Conservation (phyloP, 306 rosid species). For the Corylus heterophylla region DNA sequence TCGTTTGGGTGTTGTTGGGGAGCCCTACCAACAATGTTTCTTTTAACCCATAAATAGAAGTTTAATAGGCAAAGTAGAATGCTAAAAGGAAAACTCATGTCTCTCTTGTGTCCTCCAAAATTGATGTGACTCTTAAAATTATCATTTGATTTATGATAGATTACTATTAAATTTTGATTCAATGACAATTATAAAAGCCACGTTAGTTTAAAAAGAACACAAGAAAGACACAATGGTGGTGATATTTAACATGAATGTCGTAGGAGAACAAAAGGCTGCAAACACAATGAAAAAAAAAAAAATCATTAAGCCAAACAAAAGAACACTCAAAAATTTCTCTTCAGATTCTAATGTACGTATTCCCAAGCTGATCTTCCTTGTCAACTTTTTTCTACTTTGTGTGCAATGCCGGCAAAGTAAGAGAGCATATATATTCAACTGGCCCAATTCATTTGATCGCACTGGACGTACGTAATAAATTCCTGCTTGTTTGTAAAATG, state of each 20-base stretch:
- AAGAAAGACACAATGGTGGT: too few relatives aligned
- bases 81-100: background rate
- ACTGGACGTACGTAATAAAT: background rate
- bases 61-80: background rate
- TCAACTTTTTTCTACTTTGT: constrained; percentile 19
- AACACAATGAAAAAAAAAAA: constrained; percentile 22
- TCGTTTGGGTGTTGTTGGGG: too few relatives aligned
- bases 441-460: constrained; percentile 13
- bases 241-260: too few relatives aligned
- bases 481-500: constrained; percentile 2
- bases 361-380: constrained; percentile 18
- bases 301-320: constrained; percentile 31
- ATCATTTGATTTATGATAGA: too few relatives aligned
- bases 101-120: too few relatives aligned
- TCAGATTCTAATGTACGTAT: constrained; percentile 6
- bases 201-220: too few relatives aligned
- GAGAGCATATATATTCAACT: constrained; percentile 14
- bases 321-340: constrained; percentile 19
- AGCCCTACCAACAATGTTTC: background rate
- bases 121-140: too few relatives aligned
- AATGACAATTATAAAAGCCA: too few relatives aligned
- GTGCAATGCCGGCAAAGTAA: constrained; percentile 19
- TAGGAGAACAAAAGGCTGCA: constrained; percentile 13
- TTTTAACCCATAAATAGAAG: background rate
- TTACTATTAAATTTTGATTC: too few relatives aligned